Base-by-base conservation (phyloP, 352 stramenopile genomes). In the Phytophthora multivora region DNA sequence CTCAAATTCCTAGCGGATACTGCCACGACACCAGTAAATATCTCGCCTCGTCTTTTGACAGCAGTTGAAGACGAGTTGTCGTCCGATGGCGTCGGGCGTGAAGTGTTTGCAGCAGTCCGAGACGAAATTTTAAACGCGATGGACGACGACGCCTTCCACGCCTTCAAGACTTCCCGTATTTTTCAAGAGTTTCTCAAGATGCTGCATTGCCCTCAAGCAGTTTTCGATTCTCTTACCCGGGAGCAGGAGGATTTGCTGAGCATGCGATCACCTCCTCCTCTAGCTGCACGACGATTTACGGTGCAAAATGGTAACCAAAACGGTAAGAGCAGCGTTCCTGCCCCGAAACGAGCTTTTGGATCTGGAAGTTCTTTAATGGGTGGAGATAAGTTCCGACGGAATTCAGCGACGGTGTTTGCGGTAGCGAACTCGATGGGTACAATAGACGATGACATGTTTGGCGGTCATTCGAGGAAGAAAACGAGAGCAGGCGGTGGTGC, bases 81-180 rank as follows among this genome's bases (percentile, higher is more conserved):
- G 5, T 74, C 71, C 0, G 63, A 85, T 39, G 43, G 56, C 0
- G 71, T 89, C 0, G 65, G 79, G 6, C 55, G 59, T 15, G 59
- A 79, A 1, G 65, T 88, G 35, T 91, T 91, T 42, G 53, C 59
- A 1, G 43, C 18, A 0, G 71, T 73, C 5, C 66, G 82, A 35
- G 48, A 69, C 1, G 80, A 89, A 42, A 73, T 91, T 23, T 59
- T 91, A n/a, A 50, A 43, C 6, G 52, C 26, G 2, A 85, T 91
- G 68, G 73, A 88, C 21, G 74, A 88, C 55, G 63, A 73, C 0
- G 35, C 71, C 10, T 90, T 91, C 30, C 50, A 57, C 4, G 31
- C 57, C 2, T 90, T 89, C 66, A 88, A 86, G 47, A 23, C 43
- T 6, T 82, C 69, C 6, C 38, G 40, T 0, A 36, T 75, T 23